Conservation (phyloP, 2,329 filamentous ascomycete species). For the Beauveria asiatica region DNA sequence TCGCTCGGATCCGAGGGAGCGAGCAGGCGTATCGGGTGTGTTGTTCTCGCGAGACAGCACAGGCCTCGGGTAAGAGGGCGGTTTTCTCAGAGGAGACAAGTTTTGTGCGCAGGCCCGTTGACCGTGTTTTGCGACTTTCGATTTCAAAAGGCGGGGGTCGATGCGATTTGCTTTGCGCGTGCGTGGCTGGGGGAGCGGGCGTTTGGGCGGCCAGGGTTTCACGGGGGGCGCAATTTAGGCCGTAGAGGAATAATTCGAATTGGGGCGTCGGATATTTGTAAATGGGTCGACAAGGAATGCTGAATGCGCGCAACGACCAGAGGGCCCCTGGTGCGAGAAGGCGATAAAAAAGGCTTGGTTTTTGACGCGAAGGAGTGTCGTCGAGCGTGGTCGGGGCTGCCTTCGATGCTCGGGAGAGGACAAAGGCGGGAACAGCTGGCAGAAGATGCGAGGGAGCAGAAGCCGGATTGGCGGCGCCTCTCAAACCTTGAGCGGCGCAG, state of each 20-base stretch:
- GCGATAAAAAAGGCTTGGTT: background rate
- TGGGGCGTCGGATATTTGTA: too few relatives aligned
- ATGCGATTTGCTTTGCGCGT: background rate
- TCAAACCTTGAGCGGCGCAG: background rate
- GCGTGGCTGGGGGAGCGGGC: background rate
- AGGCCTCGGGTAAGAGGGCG: background rate
- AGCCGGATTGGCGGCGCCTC: background rate
- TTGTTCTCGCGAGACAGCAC: background rate
- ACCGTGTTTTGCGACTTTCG: background rate
- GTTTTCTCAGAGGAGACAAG: background rate
- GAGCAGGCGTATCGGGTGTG: background rate
- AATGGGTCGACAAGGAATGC: background rate
- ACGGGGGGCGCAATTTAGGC: too few relatives aligned
- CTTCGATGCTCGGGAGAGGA: background rate
- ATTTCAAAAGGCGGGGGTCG: background rate
- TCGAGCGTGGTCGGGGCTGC: background rate
- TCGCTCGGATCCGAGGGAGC: background rate
- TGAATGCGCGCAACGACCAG: background rate
- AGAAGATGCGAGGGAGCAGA: slow-evolving; percentile 1
- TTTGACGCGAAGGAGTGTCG: background rate
- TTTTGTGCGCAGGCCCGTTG: too few relatives aligned
- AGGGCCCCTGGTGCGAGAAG: background rate
- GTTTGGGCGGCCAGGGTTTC: too few relatives aligned
- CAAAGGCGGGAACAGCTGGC: background rate
- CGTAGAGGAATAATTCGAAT: too few relatives aligned